These are phyloP conservation scores for Aspergillus sp. DNA, from an alignment of 2,329 filamentous ascomycete genomes.

Conservation along the genomic window DNA sequence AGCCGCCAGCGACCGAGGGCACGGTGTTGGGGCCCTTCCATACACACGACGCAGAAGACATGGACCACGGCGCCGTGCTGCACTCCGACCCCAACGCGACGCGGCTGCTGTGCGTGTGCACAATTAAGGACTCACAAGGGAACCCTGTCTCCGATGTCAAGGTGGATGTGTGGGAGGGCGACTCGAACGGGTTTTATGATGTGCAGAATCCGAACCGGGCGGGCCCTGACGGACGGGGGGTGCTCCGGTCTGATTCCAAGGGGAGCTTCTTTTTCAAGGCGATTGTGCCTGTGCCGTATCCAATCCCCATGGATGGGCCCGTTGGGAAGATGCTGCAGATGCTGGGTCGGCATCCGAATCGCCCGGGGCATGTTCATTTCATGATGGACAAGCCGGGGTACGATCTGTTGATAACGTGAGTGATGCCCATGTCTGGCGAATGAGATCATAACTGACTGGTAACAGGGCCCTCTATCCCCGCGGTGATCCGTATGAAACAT, in stretches of 20 bases:
- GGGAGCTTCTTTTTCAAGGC: slow-evolving; percentile 25
- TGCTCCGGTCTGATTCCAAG: slow-evolving; percentile 19
- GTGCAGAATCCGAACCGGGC: slow-evolving; percentile 22
- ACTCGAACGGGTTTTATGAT: slow-evolving; percentile 28
- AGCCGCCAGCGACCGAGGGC: slow-evolving; percentile 22
- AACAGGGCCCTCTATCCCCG: slow-evolving; percentile 27
- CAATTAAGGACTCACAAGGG: slow-evolving; percentile 21
- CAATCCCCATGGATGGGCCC: slow-evolving; percentile 26
- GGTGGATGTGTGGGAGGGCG: slow-evolving; percentile 27
- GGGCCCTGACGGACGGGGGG: slow-evolving; percentile 23
- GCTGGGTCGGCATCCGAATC: slow-evolving; percentile 21
- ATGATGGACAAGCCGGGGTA: slow-evolving; percentile 20
- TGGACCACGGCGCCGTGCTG: slow-evolving; percentile 20
- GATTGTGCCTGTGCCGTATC: slow-evolving; percentile 27
- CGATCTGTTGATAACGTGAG: slow-evolving; percentile 23
- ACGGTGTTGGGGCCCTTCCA: slow-evolving; percentile 31
- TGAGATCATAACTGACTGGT: neutral
- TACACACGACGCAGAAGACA: slow-evolving; percentile 22
- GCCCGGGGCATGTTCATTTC: slow-evolving; percentile 27
- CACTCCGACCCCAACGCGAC: slow-evolving; percentile 19
- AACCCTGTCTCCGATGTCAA: slow-evolving; percentile 18
- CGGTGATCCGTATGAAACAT: slow-evolving; percentile 27
- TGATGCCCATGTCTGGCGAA: neutral
- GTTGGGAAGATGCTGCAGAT: slow-evolving; percentile 20
- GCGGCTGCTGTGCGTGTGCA: slow-evolving; percentile 17